phyloP scores from a whole-genome alignment of 768 basidiomycete species.

The Mycena alexandri region DNA sequence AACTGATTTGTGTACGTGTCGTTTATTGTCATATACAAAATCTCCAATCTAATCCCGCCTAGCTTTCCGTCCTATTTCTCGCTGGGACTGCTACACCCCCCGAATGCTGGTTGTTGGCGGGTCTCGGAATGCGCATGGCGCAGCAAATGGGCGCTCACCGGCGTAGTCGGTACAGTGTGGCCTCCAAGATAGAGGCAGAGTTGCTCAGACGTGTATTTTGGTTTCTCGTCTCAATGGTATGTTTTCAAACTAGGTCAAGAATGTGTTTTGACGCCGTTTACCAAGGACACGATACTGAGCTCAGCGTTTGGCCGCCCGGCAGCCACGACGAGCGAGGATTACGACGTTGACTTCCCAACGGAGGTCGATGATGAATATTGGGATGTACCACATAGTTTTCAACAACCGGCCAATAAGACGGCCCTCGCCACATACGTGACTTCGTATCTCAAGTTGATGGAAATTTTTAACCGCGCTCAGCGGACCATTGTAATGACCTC shows the following conservation, averaged over 20 bases:
- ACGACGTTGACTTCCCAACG: constrained; percentile 19
- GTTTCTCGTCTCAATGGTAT: constrained; percentile 10
- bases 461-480: constrained; percentile 16
- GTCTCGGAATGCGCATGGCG: constrained; percentile 20
- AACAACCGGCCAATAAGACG: constrained; percentile 16
- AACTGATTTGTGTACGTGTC: constrained; percentile 22
- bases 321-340: constrained; percentile 19
- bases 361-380: constrained; percentile 29
- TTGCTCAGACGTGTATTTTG: constrained; percentile 21
- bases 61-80: constrained; percentile 17
- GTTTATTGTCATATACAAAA: no score
- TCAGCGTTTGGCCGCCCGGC: constrained; percentile 16
- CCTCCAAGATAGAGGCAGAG: constrained; percentile 4
- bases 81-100: background rate
- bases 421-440: constrained; percentile 1
- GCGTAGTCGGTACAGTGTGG: constrained; percentile 6
- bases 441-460: constrained; percentile 19
- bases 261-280: no score
- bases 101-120: background rate
- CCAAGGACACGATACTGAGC: constrained; percentile 7
- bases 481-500: constrained; percentile 6
- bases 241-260: background rate
- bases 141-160: constrained; percentile 28
- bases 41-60: background rate
- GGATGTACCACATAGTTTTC: constrained; percentile 12